Evolutionary conservation across 2,329 filamentous ascomycete genomes (phyloP), one percentile per base, ranked within the genome.

Genomic region (Aspergillus brasiliensis): DNA sequence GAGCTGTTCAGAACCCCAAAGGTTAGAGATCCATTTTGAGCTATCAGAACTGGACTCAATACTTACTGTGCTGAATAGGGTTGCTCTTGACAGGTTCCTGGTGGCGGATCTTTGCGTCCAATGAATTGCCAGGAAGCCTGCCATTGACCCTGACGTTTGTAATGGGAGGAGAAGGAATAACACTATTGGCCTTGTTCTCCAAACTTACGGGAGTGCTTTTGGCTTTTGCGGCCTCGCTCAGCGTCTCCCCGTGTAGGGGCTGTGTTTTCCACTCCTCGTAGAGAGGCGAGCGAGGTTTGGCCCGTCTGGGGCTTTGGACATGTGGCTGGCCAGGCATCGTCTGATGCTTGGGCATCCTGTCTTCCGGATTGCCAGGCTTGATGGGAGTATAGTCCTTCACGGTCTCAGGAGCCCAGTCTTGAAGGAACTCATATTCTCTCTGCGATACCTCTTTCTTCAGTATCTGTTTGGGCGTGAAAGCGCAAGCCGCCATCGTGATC

Each of bases 251-350:
- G n/a, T 51, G 53, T 17, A 46, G 19, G 19, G 58, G 51, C 42
- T 57, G 55, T 7, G 60, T 52, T 38, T 66, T 67, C 64, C 65
- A 67, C 28, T 65, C 64, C 34, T 67, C 65, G 11, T 59, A 66
- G 8, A 60, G 38, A 2, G 57, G 56, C n/a, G 60, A 62, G 10
- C 60, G 63, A 21, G 27, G 17, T 28, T 56, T 60, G 5, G 19
- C 8, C 8, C 42, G 46, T 37, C 55, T 49, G 17, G 17, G 44
- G 47, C 11, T 38, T 17, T 38, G 28, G 13, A 17, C 15, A 19
- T 51, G 44, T 17, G 25, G 54, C 42, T 40, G 31, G 31, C 23
- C 57, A 21, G 37, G 25, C 34, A 40, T 19, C 3, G 38, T 42
- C 23, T 37, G 31, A 11, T 27, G 13, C 21, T 57, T 25, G 38